A percentile compares a stretch with the other conserved stretches of the same genome.
Conservation (phyloP, 345 rosid genomes). For the Acer yangbiense region DNA sequence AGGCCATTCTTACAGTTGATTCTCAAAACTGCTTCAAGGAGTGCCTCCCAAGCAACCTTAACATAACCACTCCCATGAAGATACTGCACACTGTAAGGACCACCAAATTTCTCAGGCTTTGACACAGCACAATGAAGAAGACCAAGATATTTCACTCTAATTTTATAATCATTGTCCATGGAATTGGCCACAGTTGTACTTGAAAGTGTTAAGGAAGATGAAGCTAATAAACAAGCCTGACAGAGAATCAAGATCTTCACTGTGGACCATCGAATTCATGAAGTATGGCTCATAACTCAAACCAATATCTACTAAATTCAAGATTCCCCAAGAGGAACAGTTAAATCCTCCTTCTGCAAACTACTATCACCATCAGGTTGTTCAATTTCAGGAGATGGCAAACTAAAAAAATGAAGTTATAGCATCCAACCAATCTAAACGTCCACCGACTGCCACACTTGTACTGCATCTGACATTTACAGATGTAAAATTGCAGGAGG, state of each 20-base stretch:
- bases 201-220: slow-evolving; percentile 71
- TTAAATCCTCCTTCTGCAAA: too few species aligned
- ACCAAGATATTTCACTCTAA: slow-evolving; percentile 81
- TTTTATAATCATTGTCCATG: slow-evolving; percentile 48
- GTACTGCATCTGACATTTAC: slow-evolving; percentile 75
- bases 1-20: slow-evolving; percentile 54
- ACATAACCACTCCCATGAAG: slow-evolving; percentile 60
- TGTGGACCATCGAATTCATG: slow-evolving; percentile 30
- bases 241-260: slow-evolving; percentile 22
- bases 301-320: slow-evolving; percentile 81
- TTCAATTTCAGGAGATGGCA: slow-evolving; percentile 42
- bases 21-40: slow-evolving; percentile 65
- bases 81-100: slow-evolving; percentile 56
- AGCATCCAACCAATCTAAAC: slow-evolving; percentile 87
- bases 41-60: too few species aligned
- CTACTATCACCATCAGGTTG: slow-evolving; percentile 31
- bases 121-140: slow-evolving; percentile 65
- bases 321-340: slow-evolving; percentile 45
- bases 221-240: slow-evolving; percentile 31
- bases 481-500: slow-evolving; percentile 65
- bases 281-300: slow-evolving; percentile 83
- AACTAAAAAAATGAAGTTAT: slow-evolving; percentile 63
- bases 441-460: slow-evolving; percentile 83
- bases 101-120: slow-evolving; percentile 48
- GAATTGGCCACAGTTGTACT: slow-evolving; percentile 43